Conservation (phyloP, 2,329 filamentous ascomycete genomes). For the Pestalotiopsis fici region DNA sequence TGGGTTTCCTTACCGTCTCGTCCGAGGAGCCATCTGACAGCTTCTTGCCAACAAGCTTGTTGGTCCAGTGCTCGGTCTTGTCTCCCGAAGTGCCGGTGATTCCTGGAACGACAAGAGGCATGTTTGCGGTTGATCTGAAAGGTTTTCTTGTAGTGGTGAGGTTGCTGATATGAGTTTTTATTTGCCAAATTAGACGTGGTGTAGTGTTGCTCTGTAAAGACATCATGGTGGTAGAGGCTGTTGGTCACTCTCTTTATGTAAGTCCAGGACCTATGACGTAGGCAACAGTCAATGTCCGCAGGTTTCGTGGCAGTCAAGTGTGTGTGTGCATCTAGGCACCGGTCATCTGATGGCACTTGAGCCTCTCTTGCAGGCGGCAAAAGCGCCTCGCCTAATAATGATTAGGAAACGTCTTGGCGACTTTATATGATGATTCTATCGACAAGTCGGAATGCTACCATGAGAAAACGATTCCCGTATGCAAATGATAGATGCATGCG, state of each 20-base stretch:
- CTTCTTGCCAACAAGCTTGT: slow-evolving; percentile 66
- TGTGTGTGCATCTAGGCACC: not conserved
- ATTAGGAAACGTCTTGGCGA: not conserved
- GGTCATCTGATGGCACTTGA: not conserved
- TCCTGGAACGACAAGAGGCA: slow-evolving; percentile 67
- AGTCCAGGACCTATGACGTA: slow-evolving; percentile 5
- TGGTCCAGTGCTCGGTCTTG: slow-evolving; percentile 57
- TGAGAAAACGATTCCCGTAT: not conserved
- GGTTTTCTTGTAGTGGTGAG: not conserved
- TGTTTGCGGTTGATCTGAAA: slow-evolving; percentile 37
- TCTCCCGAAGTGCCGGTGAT: slow-evolving; percentile 46
- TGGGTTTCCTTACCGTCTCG: slow-evolving; percentile 48
- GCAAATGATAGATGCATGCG: not conserved
- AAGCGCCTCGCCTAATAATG: not conserved
- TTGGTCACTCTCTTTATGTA: not conserved
- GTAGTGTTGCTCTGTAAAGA: not conserved
- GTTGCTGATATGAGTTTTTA: not conserved
- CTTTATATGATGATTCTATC: not conserved
- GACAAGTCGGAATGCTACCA: not conserved
- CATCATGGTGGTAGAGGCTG: not conserved
- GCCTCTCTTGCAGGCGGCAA: not conserved
- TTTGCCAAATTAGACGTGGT: not conserved
- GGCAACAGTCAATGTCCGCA: not conserved
- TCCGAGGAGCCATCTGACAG: slow-evolving; percentile 50
- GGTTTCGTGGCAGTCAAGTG: slow-evolving; percentile 5